phyloP scores from a whole-genome alignment of 139 green algal species.

The Picochlorum sp. region DNA sequence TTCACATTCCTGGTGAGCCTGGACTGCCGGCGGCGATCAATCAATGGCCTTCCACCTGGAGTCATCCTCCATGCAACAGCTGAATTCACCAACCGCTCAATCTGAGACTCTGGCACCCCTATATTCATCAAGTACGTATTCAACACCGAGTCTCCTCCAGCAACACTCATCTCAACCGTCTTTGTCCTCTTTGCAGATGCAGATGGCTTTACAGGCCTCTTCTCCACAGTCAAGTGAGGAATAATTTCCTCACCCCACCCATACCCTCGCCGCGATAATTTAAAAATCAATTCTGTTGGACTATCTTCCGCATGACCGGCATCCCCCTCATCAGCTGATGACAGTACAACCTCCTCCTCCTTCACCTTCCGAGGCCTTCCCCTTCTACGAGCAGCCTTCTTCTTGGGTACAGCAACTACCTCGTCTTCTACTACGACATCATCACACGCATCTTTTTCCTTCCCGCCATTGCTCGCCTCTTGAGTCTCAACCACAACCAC shows the following conservation, averaged over 20 bases:
- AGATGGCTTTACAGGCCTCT: neutral
- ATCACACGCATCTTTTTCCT: too few relatives aligned
- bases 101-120: constrained; percentile 32
- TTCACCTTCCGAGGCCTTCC: neutral
- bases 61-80: constrained; percentile 55
- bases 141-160: constrained; percentile 6
- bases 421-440: too few relatives aligned
- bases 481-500: too few relatives aligned
- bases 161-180: neutral
- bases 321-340: too few relatives aligned
- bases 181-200: neutral
- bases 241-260: constrained; percentile 57
- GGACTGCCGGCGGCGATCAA: constrained; percentile 39
- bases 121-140: constrained; percentile 37
- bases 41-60: constrained; percentile 36
- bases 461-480: too few relatives aligned
- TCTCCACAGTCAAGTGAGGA: constrained; percentile 36
- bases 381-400: neutral
- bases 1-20: constrained; percentile 40
- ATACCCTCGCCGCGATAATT: constrained; percentile 38
- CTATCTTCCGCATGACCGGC: neutral
- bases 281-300: constrained; percentile 44
- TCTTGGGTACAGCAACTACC: neutral
- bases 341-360: neutral
- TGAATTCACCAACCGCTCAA: constrained; percentile 30